Evolutionary conservation across 129 eudicot species (phyloP), one percentile per base, ranked within the genome.

Genomic region (Rutidosis leptorrhynchoides): DNA sequence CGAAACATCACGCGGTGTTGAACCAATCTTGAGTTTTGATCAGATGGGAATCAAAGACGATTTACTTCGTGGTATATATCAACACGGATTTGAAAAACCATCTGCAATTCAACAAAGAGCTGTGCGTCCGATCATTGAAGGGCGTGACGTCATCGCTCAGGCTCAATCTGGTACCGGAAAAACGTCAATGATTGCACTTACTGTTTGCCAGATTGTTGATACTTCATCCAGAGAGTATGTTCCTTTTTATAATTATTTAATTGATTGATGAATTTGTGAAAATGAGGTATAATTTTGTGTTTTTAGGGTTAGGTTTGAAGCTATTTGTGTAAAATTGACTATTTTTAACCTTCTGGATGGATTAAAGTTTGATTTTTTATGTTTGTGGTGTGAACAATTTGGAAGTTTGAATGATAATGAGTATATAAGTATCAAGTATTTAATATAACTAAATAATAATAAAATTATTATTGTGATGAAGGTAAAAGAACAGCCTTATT

Each of bases 81-180:
- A 81, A 5, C 89, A 85, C 58, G 98, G 98, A 2, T 93, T 88
- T 46, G 98, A 93, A 72, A 93, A 93, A 59, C 98, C 98, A 29
- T 93, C 98, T 0, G 98, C 98, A 6, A 93, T 93, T 64, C 98
- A 93, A 40, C 98, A 93, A 74, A 74, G 98, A 3, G 98, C 98
- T 7, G 90, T 93, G n/a, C 65, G 81, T 20, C 96, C 98, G 0
- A 93, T 93, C 23, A 86, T 93, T 45, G 77, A 83, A 52, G 96
- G 96, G 3, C 95, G 98, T 26, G 98, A 93, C 27, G 98, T 93
- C 52, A 92, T 92, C 35, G 98, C 98, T 17, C 98, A 92, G 80
- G 98, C 98, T 7, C 98, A 92, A 68, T 83, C 91, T 20, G 98
- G 98, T 59, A 93, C 98, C 25, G 98, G 98, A 0, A 93, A 93